phyloP scores from a whole-genome alignment of 2,329 filamentous ascomycete genomes.

The Colletotrichum chrysophilum region DNA sequence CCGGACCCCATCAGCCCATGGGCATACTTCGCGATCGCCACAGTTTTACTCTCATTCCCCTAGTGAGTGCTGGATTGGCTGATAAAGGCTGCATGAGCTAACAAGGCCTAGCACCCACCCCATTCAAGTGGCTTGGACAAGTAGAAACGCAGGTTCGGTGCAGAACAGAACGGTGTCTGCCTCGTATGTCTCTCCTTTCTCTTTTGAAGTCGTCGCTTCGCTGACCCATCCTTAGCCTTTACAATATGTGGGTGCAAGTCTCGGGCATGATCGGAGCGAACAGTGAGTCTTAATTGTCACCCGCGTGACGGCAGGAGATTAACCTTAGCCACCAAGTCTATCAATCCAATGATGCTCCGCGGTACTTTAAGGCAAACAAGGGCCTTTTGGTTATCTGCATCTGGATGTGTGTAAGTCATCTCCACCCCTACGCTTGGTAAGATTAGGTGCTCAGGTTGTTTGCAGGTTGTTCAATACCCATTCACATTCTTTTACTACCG shows the following conservation, averaged over 20 bases:
- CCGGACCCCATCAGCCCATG: slow-evolving; percentile 43
- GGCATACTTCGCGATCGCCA: slow-evolving; percentile 55
- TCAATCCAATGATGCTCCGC: slow-evolving; percentile 36
- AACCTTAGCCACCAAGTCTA: slow-evolving; percentile 32
- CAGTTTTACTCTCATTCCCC: slow-evolving; percentile 54
- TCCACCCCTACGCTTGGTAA: fast-evolving
- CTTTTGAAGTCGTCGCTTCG: slow-evolving; percentile 35
- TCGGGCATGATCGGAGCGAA: slow-evolving; percentile 37
- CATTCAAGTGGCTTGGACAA: slow-evolving; percentile 61
- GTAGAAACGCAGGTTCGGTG: slow-evolving; percentile 63
- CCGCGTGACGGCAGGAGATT: fast-evolving
- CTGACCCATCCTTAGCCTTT: slow-evolving; percentile 34
- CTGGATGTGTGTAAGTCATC: slow-evolving; percentile 42
- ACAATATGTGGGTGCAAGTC: slow-evolving; percentile 52
- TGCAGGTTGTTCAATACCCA: slow-evolving; percentile 39
- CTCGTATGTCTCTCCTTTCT: slow-evolving; percentile 43
- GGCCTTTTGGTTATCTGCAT: slow-evolving; percentile 39
- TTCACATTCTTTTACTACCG: slow-evolving; percentile 42
- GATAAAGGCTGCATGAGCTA: neutral
- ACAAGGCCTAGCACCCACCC: slow-evolving; percentile 44
- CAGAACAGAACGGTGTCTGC: slow-evolving; percentile 62
- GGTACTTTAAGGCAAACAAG: slow-evolving; percentile 43
- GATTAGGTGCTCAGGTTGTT: slow-evolving; percentile 14
- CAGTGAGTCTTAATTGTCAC: slow-evolving; percentile 26
- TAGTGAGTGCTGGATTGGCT: slow-evolving; percentile 36